Conservation (phyloP, 257 asterid species). For the Mentha longifolia region DNA sequence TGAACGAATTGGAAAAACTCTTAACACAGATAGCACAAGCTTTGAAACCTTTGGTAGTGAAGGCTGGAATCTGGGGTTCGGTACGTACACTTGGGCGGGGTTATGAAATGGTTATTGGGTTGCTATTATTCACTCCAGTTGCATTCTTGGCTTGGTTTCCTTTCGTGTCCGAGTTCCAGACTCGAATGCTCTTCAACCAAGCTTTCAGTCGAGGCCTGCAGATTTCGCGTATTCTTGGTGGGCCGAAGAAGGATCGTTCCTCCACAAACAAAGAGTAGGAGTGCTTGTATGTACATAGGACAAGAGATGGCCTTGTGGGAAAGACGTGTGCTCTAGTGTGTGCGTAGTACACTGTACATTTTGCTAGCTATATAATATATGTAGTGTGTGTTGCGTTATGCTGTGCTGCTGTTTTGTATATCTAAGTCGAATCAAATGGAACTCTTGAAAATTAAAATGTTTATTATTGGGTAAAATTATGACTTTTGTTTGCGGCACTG, state of each 20-base stretch:
- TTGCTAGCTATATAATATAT: not conserved
- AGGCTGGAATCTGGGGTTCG: constrained; percentile 72
- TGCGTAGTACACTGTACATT: not conserved
- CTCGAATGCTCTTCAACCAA: constrained; percentile 95
- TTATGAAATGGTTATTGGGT: constrained; percentile 77
- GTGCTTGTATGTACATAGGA: not conserved
- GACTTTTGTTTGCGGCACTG: too few relatives aligned
- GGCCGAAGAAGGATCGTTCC: constrained; percentile 90
- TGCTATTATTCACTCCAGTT: constrained; percentile 81
- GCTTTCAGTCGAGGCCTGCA: constrained; percentile 98
- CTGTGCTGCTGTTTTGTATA: too few relatives aligned
- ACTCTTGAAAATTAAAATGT: too few relatives aligned
- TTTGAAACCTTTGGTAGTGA: constrained; percentile 54
- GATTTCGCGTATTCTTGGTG: constrained; percentile 96
- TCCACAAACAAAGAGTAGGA: constrained; percentile 69
- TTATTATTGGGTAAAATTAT: too few relatives aligned
- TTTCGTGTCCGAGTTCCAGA: constrained; percentile 95
- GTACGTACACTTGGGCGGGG: constrained; percentile 83
- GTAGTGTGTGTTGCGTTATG: too few relatives aligned
- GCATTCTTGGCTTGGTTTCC: constrained; percentile 99
- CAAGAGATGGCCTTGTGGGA: not conserved
- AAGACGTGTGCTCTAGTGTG: not conserved
- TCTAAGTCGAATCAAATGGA: too few relatives aligned
- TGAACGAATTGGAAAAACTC: not conserved
- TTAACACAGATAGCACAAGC: constrained; percentile 83